Conservation (phyloP, 73 alveolate species). For the Stentor coeruleus region DNA sequence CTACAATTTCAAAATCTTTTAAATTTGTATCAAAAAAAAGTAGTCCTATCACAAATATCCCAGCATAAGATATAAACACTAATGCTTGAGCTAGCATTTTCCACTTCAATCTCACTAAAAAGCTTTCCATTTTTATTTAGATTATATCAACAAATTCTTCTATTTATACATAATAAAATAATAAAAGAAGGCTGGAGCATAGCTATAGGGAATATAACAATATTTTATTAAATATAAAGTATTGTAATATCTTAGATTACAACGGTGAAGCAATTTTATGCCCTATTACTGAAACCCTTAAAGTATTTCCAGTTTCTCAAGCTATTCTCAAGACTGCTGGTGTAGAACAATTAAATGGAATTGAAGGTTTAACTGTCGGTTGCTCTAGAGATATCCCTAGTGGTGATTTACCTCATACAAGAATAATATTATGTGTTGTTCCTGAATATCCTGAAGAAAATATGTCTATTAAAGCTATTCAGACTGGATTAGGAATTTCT, state of each 20-base stretch:
- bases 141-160: no score
- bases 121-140: no score
- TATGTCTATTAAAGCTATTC: not conserved
- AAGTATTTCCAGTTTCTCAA: not conserved
- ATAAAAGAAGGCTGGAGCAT: slow-evolving; percentile 1
- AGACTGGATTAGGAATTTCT: not conserved
- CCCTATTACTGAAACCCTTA: not conserved
- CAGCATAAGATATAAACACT: no score
- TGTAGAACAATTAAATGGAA: not conserved
- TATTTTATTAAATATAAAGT: not conserved
- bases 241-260: no score
- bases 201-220: not conserved
- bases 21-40: no score
- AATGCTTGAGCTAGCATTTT: no score
- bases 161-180: no score
- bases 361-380: not conserved
- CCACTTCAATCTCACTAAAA: no score
- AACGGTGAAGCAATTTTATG: not conserved
- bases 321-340: not conserved
- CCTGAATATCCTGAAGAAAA: not conserved
- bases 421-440: not conserved
- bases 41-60: no score
- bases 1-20: no score
- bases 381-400: not conserved
- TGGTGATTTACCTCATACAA: not conserved